Base-by-base conservation (phyloP, 2,329 filamentous ascomycete species). In the Ilyonectria mors-panacis region DNA sequence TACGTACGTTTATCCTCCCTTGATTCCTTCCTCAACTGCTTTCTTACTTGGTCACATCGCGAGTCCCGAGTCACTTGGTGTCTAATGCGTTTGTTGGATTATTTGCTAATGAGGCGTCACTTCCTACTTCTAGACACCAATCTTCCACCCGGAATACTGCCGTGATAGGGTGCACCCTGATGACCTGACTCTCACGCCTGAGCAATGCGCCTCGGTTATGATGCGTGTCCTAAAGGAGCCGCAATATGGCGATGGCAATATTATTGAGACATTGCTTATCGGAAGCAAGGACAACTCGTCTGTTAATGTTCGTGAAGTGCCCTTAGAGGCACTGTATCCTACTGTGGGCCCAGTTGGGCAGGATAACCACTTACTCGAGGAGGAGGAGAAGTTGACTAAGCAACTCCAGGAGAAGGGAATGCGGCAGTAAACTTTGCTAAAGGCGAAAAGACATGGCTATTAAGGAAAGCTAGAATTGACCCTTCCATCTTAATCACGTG, bases 61-160 rank as follows among this genome's bases (percentile, higher is more conserved):
- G 30, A 26, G 23, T 26, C 23, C 23, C 23, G 10, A 8, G 19
- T 10, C 19, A 9, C 42, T 45, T 45, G 9, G n/a, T 45, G 42
- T 8, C n/a, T 10, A 21, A 47, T 26, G 10, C 7, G 10, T 19
- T 23, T 7, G 19, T 26, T 47, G 21, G 23, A 47, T 26, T 47
- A 23, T 12, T 26, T 13, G 21, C 21, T 47, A 15, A 47, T 6
- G 23, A 23, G 21, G 21, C 13, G 21, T 47, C 12, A 23, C 10
- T 12, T 47, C 19, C 44, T 47, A 10, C 19, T 47, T 0, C 12
- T 19, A 66, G 64, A 68, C 63, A 1, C 68, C 67, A 1, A 64
- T 70, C 10, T 67, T 69, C 15, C 63, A 69, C 2, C 56, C 42
- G 2, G 63, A 67, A 1, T 62, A 70, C 42, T 69, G 67, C 15